These are phyloP conservation scores for Dactylellina haptotyla DNA, from an alignment of 2,329 filamentous ascomycete genomes.

Conservation along the genomic window DNA sequence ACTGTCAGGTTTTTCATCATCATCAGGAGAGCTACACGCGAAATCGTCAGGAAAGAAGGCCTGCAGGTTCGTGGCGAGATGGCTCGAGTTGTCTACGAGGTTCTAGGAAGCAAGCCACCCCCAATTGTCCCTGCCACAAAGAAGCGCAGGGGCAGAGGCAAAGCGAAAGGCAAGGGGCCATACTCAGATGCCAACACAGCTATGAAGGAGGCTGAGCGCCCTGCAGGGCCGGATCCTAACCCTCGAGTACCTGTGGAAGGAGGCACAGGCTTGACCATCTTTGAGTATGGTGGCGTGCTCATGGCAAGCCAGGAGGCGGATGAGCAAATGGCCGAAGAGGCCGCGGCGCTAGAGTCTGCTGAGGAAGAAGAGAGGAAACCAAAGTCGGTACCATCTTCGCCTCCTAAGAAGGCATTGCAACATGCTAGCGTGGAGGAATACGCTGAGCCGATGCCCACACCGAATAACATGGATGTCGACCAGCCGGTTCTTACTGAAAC, in stretches of 20 bases:
- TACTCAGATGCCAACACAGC: constrained; percentile 38
- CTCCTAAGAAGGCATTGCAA: constrained; percentile 8
- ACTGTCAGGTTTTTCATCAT: constrained; percentile 56
- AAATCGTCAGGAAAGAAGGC: constrained; percentile 49
- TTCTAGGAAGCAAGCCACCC: constrained; percentile 52
- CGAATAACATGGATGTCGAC: constrained; percentile 39
- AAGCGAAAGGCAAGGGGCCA: constrained; percentile 48
- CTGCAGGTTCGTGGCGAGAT: constrained; percentile 51
- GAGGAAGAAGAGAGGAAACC: constrained; percentile 22
- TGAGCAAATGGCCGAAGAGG: constrained; percentile 50
- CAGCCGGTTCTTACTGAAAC: constrained; percentile 38
- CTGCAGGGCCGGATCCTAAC: constrained; percentile 45
- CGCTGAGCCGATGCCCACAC: constrained; percentile 10
- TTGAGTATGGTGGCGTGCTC: constrained; percentile 52
- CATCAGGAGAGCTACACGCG: constrained; percentile 53
- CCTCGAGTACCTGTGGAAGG: constrained; percentile 45
- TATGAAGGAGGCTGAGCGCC: constrained; percentile 50
- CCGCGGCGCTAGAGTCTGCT: constrained; percentile 31
- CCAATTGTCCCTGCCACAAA: constrained; percentile 53
- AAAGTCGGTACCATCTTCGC: constrained; percentile 19
- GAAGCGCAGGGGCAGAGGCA: constrained; percentile 50
- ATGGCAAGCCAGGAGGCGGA: constrained; percentile 48
- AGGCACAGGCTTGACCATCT: constrained; percentile 50
- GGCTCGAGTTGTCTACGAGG: constrained; percentile 51
- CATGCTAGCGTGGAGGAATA: constrained; percentile 45